These are phyloP conservation scores for Pseudohyphozyma bogoriensis DNA, from an alignment of 768 basidiomycete genomes.

Conservation along the genomic window DNA sequence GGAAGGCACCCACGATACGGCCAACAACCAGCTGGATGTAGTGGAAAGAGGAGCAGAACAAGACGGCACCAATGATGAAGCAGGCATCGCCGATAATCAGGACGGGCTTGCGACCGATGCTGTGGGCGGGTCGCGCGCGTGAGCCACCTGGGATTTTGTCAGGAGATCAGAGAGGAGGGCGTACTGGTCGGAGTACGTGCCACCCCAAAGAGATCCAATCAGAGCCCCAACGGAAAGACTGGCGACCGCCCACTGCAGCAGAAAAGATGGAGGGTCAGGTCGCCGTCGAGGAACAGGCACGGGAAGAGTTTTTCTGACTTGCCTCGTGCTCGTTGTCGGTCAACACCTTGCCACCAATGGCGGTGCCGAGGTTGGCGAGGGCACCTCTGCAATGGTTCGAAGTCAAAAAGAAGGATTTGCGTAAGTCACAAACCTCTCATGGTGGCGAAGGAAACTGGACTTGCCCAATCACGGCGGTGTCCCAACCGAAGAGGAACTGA, in stretches of 20 bases:
- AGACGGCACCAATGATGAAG: slow-evolving; percentile 5
- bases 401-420: too few relatives aligned
- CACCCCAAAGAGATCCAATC: not conserved
- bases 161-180: not conserved
- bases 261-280: not conserved
- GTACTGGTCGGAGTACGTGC: not conserved
- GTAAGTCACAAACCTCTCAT: too few relatives aligned
- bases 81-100: slow-evolving; percentile 2
- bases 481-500: too few relatives aligned
- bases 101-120: slow-evolving; percentile 3
- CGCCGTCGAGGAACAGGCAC: too few relatives aligned
- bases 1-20: not conserved
- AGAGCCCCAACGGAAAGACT: slow-evolving; percentile 1
- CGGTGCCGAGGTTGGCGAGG: slow-evolving; percentile 6
- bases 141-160: not conserved
- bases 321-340: not conserved
- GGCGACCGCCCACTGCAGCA: slow-evolving; percentile 5
- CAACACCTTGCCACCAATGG: not conserved
- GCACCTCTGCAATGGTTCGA: too few relatives aligned
- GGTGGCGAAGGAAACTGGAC: too few relatives aligned
- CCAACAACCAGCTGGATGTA: slow-evolving; percentile 4
- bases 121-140: not conserved
- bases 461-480: too few relatives aligned
- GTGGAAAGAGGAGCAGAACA: not conserved
- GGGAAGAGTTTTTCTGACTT: not conserved